Percentiles rank a stretch among this genome's conserved stretches.
These are phyloP conservation scores for Ogataea hybrid DNA, from an alignment of 1,139 yeast genomes.

Conservation along the genomic window DNA sequence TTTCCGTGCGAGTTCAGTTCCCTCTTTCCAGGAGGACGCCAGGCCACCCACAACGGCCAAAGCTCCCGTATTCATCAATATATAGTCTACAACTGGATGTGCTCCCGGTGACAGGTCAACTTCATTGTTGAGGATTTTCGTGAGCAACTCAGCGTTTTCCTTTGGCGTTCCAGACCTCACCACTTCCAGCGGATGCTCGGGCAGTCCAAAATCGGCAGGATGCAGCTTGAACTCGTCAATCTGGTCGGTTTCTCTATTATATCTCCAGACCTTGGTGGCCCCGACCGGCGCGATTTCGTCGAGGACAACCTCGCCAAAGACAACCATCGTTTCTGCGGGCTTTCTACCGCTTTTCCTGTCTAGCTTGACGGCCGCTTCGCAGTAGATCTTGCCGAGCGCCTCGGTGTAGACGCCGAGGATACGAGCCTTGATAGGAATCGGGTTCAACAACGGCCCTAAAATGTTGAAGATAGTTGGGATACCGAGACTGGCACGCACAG, in stretches of 20 bases:
- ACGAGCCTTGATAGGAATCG: conserved; percentile 79
- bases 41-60: conserved; percentile 75
- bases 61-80: conserved; percentile 82
- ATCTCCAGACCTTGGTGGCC: conserved; percentile 73
- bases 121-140: conserved; percentile 41
- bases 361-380: conserved; percentile 68
- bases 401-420: conserved; percentile 88
- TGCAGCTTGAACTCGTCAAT: conserved; percentile 41
- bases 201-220: conserved; percentile 76
- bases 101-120: conserved; percentile 33
- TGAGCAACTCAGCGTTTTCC: conserved; percentile 70
- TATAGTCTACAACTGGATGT: conserved; percentile 80
- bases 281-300: conserved; percentile 95
- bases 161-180: conserved; percentile 87
- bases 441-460: conserved; percentile 89
- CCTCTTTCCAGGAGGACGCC: conserved; percentile 68
- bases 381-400: conserved; percentile 76
- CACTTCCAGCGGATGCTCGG: conserved; percentile 60
- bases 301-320: conserved; percentile 85
- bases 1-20: conserved; percentile 69
- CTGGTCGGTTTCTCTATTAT: conserved; percentile 45
- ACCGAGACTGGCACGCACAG: conserved; percentile 72
- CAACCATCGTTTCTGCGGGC: conserved; percentile 66
- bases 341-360: conserved; percentile 45
- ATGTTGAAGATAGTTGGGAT: conserved; percentile 93